Conservation (phyloP, 768 basidiomycete species). For the Tulasnella sp. region DNA sequence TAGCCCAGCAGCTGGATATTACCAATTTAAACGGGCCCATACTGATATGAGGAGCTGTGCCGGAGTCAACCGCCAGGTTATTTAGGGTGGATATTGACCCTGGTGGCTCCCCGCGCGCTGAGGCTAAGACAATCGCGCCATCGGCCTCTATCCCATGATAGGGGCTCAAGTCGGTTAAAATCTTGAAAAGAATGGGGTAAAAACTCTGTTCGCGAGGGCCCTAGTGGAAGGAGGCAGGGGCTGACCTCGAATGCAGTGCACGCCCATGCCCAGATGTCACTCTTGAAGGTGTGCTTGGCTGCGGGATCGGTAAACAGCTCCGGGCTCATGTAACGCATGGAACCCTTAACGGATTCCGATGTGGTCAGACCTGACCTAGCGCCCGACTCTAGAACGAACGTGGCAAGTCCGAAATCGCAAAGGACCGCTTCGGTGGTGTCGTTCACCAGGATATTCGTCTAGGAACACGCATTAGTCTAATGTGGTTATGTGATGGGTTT, state of each 20-base stretch:
- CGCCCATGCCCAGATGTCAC: neutral
- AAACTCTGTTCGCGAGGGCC: too few relatives aligned
- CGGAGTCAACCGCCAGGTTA: too few relatives aligned
- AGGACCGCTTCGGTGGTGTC: neutral
- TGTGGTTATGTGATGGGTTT: neutral
- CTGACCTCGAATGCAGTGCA: neutral
- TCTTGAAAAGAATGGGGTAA: too few relatives aligned
- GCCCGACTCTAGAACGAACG: neutral
- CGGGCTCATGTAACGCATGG: neutral
- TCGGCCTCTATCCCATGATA: too few relatives aligned
- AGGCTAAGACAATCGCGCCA: too few relatives aligned
- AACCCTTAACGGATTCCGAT: neutral
- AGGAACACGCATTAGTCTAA: neutral
- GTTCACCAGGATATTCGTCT: neutral
- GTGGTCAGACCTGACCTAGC: neutral
- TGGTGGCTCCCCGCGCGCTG: too few relatives aligned
- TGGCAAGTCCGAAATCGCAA: neutral
- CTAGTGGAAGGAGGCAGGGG: too few relatives aligned
- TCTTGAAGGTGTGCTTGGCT: neutral
- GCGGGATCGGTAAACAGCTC: neutral
- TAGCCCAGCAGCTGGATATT: too few relatives aligned
- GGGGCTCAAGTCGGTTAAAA: too few relatives aligned
- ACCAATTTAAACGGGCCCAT: too few relatives aligned
- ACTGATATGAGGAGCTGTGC: too few relatives aligned
- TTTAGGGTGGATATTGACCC: too few relatives aligned